Evolutionary conservation across 2,329 filamentous ascomycete species (phyloP), one percentile per base, ranked within the genome.

Genomic region (Calycina herbarum): DNA sequence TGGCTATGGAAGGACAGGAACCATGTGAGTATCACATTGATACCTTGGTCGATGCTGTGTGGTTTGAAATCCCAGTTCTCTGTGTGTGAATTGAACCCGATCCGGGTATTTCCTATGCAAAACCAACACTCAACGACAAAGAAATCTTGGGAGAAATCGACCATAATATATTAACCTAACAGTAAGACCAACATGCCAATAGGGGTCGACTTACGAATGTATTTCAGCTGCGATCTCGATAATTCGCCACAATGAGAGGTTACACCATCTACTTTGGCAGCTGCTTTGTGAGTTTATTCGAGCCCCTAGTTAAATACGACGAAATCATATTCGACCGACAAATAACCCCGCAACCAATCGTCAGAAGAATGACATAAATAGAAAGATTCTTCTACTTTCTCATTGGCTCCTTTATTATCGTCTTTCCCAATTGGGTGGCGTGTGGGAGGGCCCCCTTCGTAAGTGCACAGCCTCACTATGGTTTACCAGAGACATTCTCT

Each of bases 11-110:
- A 38, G 35, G 35, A 38, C 35, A 38, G 8, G 2, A 48, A 48
- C 45, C 42, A 45, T 45, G 42, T 45, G 42, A 45, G 42, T 45
- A 45, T 20, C 42, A 48, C 45, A n/a, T 48, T 48, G 45, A 48
- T 20, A 24, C 45, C 45, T 24, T 48, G 45, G n/a, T 17, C 13
- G 13, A 45, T 45, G 17, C 10, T 45, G 40, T 48, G n/a, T 48
- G 45, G 45, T 24, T 48, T 20, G n/a, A 48, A 48, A 48, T 48
- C 45, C 45, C n/a, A 51, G n/a, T 24, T 24, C 5, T 51, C 45
- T 20, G 45, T 51, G 45, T 51, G 20, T 24, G 8, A 51, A 51
- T 51, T 8, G 20, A 13, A 38, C 35, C 35, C 3, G 35, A 38
- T 38, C 35, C 35, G 45, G 45, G n/a, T 11, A 51, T 11, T 24